Evolutionary conservation across 129 eudicot genomes (phyloP), one percentile per base, ranked within the genome.

Genomic region (Heracleum sosnowskyi): DNA sequence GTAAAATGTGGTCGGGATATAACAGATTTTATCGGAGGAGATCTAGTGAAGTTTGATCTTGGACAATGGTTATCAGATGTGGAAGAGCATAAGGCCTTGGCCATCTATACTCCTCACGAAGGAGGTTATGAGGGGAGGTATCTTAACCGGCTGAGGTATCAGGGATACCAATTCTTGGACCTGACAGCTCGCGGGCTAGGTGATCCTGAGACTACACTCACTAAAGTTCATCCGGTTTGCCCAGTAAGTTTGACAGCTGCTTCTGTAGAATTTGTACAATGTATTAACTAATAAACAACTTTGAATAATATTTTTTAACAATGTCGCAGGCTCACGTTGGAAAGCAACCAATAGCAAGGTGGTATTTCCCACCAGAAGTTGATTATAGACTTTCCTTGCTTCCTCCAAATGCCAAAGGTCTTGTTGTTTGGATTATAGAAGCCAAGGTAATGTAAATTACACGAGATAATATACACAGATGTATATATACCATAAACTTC

Each of bases 281-380:
- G 6, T 11, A 4, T 64, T 64, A 13, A 4, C 3, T 13, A 16
- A 31, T 6, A 28, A 66, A 20, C 39, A 28, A 13, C 12, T 12
- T 11, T 41, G 29, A 36, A 39, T 71, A 1, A 22, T 29, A 35
- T 69, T 13, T 69, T 4, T 69, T 15, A 9, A 37, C 40, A 35
- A 29, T 68, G n/a, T 47, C 84, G 82, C 89, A 94, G 98, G 82
- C 98, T 88, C 96, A 94, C 76, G 24, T 94, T 10, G 98, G 98
- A 72, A 94, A 94, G 91, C 98, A 94, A 77, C 97, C 98, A 1
- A 91, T 94, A 75, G 97, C 97, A 1, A 84, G 97, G 70, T 94
- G 98, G 98, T 91, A 89, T 82, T 91, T 88, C 76, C 98, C 98
- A 51, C 98, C 98, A 37, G 98, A 94, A 85, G 93, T 94, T 80